A percentile compares a stretch with the other conserved stretches of the same genome.
These are phyloP conservation scores for Casuarina equisetifolia DNA, from an alignment of 306 rosid species.

Conservation along the genomic window DNA sequence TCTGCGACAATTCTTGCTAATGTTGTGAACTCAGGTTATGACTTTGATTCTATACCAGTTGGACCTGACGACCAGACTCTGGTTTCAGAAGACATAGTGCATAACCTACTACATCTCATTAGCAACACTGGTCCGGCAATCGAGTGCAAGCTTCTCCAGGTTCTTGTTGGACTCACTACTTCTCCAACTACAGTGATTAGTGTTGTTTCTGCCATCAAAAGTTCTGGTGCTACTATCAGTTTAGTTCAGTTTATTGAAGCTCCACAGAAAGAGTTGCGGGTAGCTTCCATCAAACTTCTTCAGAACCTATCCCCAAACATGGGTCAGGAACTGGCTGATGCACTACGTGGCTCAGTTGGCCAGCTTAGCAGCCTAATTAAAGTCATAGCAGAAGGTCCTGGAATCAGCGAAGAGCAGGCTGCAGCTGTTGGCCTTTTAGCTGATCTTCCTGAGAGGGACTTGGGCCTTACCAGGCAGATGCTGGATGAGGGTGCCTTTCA, in stretches of 20 bases:
- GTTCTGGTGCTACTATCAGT: slow-evolving; percentile 97
- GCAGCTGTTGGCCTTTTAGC: slow-evolving; percentile 91
- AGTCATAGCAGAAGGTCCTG: slow-evolving; percentile 77
- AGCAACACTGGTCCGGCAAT: slow-evolving; percentile 99
- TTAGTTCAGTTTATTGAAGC: slow-evolving; percentile 95
- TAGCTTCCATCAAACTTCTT: slow-evolving; percentile 84
- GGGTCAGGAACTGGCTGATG: slow-evolving; percentile 97
- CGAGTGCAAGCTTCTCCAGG: slow-evolving; percentile 94
- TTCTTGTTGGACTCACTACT: slow-evolving; percentile 88
- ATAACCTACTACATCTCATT: slow-evolving; percentile 86
- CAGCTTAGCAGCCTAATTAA: slow-evolving; percentile 83
- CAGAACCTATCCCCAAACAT: slow-evolving; percentile 77
- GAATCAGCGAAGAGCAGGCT: slow-evolving; percentile 91
- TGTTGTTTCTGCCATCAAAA: slow-evolving; percentile 84
- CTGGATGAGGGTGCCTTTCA: slow-evolving; percentile 82
- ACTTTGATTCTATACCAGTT: slow-evolving; percentile 73
- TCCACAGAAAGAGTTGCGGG: slow-evolving; percentile 84
- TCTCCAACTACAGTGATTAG: slow-evolving; percentile 62
- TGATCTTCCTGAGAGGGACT: slow-evolving; percentile 92
- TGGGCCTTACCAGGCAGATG: slow-evolving; percentile 96
- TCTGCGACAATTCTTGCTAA: slow-evolving; percentile 95
- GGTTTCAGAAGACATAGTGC: slow-evolving; percentile 92
- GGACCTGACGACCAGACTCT: slow-evolving; percentile 80
- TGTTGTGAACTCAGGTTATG: slow-evolving; percentile 80
- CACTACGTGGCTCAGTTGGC: slow-evolving; percentile 89